These are phyloP conservation scores for Zopfochytrium polystomum DNA, from an alignment of 371 early-diverging fungal species.

Conservation along the genomic window DNA sequence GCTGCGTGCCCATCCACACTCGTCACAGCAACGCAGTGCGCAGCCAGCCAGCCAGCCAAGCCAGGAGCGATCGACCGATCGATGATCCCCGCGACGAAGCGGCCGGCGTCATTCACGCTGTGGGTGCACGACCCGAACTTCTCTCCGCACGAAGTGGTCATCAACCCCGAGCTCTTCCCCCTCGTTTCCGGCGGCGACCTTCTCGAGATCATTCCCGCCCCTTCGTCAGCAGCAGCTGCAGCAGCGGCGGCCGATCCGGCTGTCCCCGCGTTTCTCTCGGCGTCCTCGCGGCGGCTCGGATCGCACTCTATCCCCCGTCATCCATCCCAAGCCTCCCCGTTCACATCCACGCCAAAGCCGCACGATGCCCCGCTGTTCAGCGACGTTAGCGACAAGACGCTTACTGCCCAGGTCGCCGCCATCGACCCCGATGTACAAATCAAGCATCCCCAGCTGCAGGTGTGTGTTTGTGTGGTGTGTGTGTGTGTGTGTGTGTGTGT, in stretches of 20 bases:
- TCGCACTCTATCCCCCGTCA: background rate
- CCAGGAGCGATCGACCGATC: too few species aligned
- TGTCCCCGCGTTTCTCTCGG: background rate
- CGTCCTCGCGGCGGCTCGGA: conserved; percentile 16
- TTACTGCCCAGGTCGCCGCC: conserved; percentile 51
- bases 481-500: background rate
- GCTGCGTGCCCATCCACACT: too few species aligned
- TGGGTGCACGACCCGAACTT: conserved; percentile 64
- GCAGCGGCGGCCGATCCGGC: background rate
- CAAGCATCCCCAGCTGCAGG: conserved; percentile 61
- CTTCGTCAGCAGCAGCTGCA: background rate
- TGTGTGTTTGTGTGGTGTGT: too few species aligned
- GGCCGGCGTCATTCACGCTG: too few species aligned
- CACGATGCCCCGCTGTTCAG: background rate
- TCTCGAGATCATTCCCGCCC: conserved; percentile 57
- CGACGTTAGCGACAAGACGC: conserved; percentile 23
- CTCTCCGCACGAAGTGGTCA: conserved; percentile 70
- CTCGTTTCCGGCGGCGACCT: conserved; percentile 73
- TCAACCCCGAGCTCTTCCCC: conserved; percentile 81
- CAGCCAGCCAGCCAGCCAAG: too few species aligned
- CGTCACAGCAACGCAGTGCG: too few species aligned
- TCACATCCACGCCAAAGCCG: background rate
- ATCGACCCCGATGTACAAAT: conserved; percentile 51
- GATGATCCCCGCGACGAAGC: too few species aligned
- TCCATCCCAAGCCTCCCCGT: background rate